Percentiles rank a stretch among this genome's conserved stretches.
Evolutionary conservation across 1,284 basidiomycete genomes (phyloP).

Genomic region (Cryptococcus hybrid): DNA sequence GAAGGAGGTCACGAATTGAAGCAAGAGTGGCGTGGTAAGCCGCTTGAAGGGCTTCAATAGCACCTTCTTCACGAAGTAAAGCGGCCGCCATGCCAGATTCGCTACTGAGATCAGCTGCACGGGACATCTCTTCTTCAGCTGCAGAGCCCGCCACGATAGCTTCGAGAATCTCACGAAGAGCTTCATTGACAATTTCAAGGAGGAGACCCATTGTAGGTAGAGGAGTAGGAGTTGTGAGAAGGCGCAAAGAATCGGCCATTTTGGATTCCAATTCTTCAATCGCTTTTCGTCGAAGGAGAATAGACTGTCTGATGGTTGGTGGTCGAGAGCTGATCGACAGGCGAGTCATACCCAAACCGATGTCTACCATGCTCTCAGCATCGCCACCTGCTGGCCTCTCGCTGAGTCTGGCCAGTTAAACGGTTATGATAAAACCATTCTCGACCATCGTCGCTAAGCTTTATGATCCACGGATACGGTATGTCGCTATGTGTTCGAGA

Average conservation of each 20-base stretch:
- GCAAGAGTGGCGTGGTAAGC: conserved; percentile 23
- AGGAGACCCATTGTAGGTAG: conserved; percentile 24
- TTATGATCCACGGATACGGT: conserved; percentile 74
- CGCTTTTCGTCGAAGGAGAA: conserved; percentile 19
- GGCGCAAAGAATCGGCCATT: conserved; percentile 19
- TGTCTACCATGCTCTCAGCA: conserved; percentile 7
- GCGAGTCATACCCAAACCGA: conserved; percentile 7
- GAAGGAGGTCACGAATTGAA: conserved; percentile 33
- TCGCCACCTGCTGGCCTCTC: conserved; percentile 36
- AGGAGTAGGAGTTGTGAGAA: conserved; percentile 8
- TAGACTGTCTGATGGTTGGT: conserved; percentile 16
- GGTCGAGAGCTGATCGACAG: conserved; percentile 8
- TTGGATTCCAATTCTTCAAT: conserved; percentile 24
- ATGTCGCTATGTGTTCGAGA: conserved; percentile 56
- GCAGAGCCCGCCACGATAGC: conserved; percentile 39
- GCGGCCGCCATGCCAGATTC: conserved; percentile 25
- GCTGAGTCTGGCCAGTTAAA: conserved; percentile 63
- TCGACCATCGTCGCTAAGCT: conserved; percentile 78
- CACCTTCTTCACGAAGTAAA: conserved; percentile 29
- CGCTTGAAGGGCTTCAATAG: conserved; percentile 19
- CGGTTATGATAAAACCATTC: conserved; percentile 77
- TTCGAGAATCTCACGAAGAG: conserved; percentile 39
- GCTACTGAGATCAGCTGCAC: conserved; percentile 26
- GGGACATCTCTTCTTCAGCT: conserved; percentile 39
- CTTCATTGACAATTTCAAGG: conserved; percentile 32